These are phyloP conservation scores for Termitomyces sp. DNA, from an alignment of 768 basidiomycete genomes.

Conservation along the genomic window DNA sequence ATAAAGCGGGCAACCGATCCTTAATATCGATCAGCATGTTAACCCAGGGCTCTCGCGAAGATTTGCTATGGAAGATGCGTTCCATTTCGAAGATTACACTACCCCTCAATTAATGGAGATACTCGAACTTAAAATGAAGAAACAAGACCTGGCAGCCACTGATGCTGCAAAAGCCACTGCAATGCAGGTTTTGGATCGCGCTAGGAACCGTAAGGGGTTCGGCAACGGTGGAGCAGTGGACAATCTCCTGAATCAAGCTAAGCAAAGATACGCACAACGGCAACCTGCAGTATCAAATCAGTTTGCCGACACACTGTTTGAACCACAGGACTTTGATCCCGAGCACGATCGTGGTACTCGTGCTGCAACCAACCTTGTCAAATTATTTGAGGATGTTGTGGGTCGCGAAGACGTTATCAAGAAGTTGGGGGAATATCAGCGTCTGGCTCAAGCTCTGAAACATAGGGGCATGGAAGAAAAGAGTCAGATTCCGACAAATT, in stretches of 20 bases:
- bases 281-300: too few relatives aligned
- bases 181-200: background rate
- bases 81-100: constrained; percentile 1
- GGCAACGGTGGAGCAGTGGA: constrained; percentile 4
- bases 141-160: background rate
- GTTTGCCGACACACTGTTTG: too few relatives aligned
- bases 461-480: background rate
- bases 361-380: constrained; percentile 48
- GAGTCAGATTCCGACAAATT: constrained; percentile 1
- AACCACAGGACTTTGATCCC: constrained; percentile 69
- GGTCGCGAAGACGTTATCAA: background rate
- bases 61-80: constrained; percentile 7
- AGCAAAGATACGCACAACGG: constrained; percentile 3
- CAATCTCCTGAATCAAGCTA: background rate
- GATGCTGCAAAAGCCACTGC: background rate
- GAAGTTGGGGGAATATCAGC: background rate
- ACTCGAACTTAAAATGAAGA: background rate
- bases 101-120: background rate
- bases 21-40: too few relatives aligned
- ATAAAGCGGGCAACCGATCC: too few relatives aligned
- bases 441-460: background rate
- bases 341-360: constrained; percentile 50
- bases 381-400: constrained; percentile 17
- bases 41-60: constrained; percentile 2
- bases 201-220: background rate